phyloP scores from a whole-genome alignment of 768 basidiomycete species.

The Russula griseocarnosa region DNA sequence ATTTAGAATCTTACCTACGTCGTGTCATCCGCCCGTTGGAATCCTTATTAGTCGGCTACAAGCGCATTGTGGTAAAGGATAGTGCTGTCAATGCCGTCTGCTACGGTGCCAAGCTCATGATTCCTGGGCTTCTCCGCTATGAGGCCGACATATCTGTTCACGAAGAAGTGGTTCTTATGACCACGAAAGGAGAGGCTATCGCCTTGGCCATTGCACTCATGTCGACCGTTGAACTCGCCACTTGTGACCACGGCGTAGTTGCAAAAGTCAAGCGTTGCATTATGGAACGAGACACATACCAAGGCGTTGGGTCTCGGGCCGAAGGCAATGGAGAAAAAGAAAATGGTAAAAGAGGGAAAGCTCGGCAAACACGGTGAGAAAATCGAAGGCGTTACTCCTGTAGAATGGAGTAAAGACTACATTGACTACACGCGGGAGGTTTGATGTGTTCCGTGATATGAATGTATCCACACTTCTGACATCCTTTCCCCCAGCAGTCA shows the following conservation, averaged over 20 bases:
- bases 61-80: constrained; percentile 98
- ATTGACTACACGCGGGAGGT: constrained; percentile 84
- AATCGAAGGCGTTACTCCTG: constrained; percentile 80
- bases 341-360: constrained; percentile 96
- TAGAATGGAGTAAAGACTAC: constrained; percentile 89
- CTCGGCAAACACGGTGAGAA: constrained; percentile 93
- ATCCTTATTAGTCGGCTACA: constrained; percentile 91
- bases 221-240: constrained; percentile 97
- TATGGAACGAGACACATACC: constrained; percentile 99
- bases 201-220: constrained; percentile 94
- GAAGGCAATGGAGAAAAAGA: constrained; percentile 95
- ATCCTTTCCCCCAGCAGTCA: constrained; percentile 35
- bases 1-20: constrained; percentile 88
- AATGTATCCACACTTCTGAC: constrained; percentile 26
- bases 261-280: constrained; percentile 99
- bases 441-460: constrained; percentile 30
- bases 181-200: constrained; percentile 98
- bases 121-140: constrained; percentile 95
- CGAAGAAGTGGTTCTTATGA: constrained; percentile 98
- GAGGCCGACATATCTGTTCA: constrained; percentile 91
- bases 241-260: constrained; percentile 97
- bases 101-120: constrained; percentile 99
- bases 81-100: constrained; percentile 98
- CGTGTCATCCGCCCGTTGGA: constrained; percentile 93
- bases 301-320: constrained; percentile 97